Conservation (phyloP, 495 filamentous ascomycete species). For the Lophium mytilinum region DNA sequence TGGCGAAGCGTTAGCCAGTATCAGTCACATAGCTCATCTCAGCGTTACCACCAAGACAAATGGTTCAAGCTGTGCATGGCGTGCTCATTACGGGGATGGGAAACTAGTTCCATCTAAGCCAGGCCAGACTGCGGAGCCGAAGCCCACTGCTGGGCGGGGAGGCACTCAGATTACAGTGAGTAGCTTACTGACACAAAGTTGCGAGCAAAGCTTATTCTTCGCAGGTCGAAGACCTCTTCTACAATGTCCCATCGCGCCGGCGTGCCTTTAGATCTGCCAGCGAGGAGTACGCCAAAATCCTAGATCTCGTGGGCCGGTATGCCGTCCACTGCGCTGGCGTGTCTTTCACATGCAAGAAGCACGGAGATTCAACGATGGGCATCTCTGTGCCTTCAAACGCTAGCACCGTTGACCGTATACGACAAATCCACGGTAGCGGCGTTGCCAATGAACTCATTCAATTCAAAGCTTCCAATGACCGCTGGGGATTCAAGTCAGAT, state of each 20-base stretch:
- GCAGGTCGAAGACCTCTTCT: constrained; percentile 91
- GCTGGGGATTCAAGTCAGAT: constrained; percentile 73
- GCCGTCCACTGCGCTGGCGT: constrained; percentile 90
- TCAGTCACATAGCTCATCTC: constrained; percentile 96
- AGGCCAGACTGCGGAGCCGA: constrained; percentile 83
- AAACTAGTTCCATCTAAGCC: constrained; percentile 80
- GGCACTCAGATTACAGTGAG: constrained; percentile 90
- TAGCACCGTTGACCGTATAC: constrained; percentile 69
- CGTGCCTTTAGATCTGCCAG: constrained; percentile 84
- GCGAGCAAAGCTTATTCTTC: background rate
- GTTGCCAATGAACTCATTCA: constrained; percentile 87
- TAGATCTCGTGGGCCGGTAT: constrained; percentile 89
- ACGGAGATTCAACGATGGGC: constrained; percentile 75
- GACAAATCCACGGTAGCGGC: constrained; percentile 76
- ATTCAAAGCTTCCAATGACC: constrained; percentile 61
- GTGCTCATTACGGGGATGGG: constrained; percentile 77
- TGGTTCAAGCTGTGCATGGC: constrained; percentile 83
- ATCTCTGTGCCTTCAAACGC: constrained; percentile 69
- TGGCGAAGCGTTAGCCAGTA: constrained; percentile 94
- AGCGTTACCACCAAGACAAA: constrained; percentile 90
- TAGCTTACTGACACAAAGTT: too few species aligned
- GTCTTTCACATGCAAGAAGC: constrained; percentile 93
- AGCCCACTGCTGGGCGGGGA: constrained; percentile 79
- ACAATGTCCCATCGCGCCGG: constrained; percentile 83
- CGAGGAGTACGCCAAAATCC: constrained; percentile 96